phyloP scores from a whole-genome alignment of 2,329 filamentous ascomycete genomes.

The Arthrinium phaeospermum region DNA sequence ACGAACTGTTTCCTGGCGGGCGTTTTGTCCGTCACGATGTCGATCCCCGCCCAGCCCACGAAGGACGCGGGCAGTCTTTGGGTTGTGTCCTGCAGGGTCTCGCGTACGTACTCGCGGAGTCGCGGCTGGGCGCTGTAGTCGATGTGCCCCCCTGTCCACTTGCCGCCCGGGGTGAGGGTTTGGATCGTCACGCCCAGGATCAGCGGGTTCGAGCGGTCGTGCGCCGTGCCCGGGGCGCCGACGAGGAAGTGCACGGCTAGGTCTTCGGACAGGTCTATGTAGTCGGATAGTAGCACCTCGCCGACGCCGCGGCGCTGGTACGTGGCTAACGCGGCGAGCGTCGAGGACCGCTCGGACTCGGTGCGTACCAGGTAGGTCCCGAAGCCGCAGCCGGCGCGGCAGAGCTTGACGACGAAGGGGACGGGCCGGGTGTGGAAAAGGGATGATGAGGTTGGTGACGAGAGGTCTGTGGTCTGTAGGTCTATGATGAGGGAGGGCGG shows the following conservation, averaged over 20 bases:
- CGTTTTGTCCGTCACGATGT: conserved; percentile 29
- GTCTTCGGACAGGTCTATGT: conserved; percentile 30
- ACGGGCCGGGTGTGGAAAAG: conserved; percentile 23
- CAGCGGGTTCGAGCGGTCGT: conserved; percentile 27
- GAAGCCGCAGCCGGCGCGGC: conserved; percentile 32
- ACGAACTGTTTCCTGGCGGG: conserved; percentile 28
- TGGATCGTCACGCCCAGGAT: conserved; percentile 32
- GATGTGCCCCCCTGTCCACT: conserved; percentile 32
- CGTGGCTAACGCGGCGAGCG: conserved; percentile 24
- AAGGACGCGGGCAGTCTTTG: conserved; percentile 27
- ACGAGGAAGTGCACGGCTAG: conserved; percentile 33
- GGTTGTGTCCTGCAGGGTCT: conserved; percentile 30
- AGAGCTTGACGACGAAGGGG: conserved; percentile 33
- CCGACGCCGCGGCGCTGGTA: conserved; percentile 28
- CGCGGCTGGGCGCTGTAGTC: conserved; percentile 31
- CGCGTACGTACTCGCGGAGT: conserved; percentile 25
- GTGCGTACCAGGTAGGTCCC: conserved; percentile 31
- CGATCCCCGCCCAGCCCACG: conserved; percentile 33
- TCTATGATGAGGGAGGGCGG: conserved; percentile 25
- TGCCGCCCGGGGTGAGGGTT: conserved; percentile 29
- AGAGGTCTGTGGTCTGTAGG: conserved; percentile 24
- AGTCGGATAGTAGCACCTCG: conserved; percentile 30
- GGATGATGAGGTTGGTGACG: not conserved
- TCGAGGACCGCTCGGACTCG: conserved; percentile 23
- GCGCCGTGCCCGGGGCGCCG: conserved; percentile 26